Conservation (phyloP, 179 eudicot species). For the Actinidia chinensis region DNA sequence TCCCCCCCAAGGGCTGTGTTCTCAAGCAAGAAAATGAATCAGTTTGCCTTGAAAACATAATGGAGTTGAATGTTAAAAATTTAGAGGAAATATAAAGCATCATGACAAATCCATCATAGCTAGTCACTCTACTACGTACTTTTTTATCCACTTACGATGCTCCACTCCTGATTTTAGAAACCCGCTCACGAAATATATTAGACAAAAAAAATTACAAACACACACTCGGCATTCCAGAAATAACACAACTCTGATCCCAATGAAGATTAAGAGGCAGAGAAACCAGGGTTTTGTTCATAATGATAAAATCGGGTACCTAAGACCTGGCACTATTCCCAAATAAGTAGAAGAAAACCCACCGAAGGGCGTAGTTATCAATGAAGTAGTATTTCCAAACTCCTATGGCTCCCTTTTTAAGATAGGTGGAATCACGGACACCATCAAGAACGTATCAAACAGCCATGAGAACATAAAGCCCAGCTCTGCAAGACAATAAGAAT, state of each 20-base stretch:
- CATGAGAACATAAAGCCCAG: constrained; percentile 80
- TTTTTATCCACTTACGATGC: no score
- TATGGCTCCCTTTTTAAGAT: constrained; percentile 76
- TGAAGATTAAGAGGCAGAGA: not conserved
- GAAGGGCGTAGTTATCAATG: constrained; percentile 72
- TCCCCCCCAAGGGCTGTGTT: no score
- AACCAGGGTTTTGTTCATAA: not conserved
- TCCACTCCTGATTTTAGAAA: not conserved
- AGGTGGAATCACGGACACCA: constrained; percentile 96
- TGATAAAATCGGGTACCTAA: constrained; percentile 18
- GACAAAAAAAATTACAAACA: not conserved
- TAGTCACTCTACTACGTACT: no score
- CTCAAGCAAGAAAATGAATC: no score
- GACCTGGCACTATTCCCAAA: constrained; percentile 40
- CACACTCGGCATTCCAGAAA: not conserved
- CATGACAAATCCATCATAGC: no score
- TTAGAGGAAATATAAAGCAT: no score
- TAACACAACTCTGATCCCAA: not conserved
- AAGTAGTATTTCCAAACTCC: constrained; percentile 86
- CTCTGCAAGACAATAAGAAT: constrained; percentile 50
- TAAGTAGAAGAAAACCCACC: constrained; percentile 91
- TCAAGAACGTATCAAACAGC: constrained; percentile 88
- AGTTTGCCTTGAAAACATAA: no score
- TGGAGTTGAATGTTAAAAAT: no score
- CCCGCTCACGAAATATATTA: not conserved